Conservation (phyloP, 352 stramenopile species). For the Aphanomyces stellatus region DNA sequence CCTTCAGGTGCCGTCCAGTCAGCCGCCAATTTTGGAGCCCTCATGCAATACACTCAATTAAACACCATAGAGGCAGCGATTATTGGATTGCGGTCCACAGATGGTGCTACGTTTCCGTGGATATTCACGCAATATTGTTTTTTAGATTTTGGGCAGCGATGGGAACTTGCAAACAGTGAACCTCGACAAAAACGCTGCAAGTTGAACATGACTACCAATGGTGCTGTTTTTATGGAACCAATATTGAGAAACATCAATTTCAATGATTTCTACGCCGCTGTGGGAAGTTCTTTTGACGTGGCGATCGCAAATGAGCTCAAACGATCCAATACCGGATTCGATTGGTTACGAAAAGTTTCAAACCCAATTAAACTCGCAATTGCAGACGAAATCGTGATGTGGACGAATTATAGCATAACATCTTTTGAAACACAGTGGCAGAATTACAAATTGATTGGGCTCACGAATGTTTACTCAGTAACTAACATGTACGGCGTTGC, state of each 20-base stretch:
- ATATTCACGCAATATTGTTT: slow-evolving; percentile 7
- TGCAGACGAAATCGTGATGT: background rate
- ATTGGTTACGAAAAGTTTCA: background rate
- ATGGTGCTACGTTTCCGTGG: background rate
- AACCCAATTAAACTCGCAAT: background rate
- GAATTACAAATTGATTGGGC: background rate
- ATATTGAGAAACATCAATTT: slow-evolving; percentile 2
- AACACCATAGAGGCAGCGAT: background rate
- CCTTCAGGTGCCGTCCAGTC: no score
- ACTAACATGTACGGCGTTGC: background rate
- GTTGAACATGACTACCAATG: background rate
- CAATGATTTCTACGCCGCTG: background rate
- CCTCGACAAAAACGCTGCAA: background rate
- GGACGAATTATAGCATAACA: background rate
- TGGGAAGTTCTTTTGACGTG: background rate
- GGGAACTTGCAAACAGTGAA: background rate
- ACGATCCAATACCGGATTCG: background rate
- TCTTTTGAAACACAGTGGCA: background rate
- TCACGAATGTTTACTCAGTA: background rate
- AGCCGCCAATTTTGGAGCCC: background rate
- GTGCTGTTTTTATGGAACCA: background rate
- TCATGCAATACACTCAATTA: background rate
- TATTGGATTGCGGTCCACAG: background rate
- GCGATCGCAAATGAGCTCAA: background rate
- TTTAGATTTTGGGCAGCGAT: background rate